These are phyloP conservation scores for Pistacia vera DNA, from an alignment of 345 rosid species.

Conservation along the genomic window DNA sequence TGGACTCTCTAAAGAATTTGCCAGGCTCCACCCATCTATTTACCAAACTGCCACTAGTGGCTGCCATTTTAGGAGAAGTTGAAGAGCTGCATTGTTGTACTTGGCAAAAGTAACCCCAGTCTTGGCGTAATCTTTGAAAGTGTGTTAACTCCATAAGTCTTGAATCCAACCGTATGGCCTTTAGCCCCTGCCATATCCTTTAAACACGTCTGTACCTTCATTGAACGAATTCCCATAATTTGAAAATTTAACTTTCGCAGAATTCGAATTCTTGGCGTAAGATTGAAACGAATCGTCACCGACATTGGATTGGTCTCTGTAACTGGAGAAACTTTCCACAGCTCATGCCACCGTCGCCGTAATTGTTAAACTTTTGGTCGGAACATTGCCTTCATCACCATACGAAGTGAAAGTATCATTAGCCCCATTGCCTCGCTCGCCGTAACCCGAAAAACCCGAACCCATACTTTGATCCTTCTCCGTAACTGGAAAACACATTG, in stretches of 20 bases:
- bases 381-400: conserved; percentile 62
- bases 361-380: conserved; percentile 65
- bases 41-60: conserved; percentile 38
- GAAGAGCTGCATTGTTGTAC: conserved; percentile 39
- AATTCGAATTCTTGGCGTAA: conserved; percentile 58
- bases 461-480: conserved; percentile 61
- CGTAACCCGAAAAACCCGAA: conserved; percentile 66
- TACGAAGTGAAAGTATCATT: conserved; percentile 70
- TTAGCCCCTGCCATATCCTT: conserved; percentile 53
- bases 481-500: conserved; percentile 58
- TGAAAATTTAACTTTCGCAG: conserved; percentile 41
- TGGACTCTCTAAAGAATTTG: conserved; percentile 74
- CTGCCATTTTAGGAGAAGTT: neutral
- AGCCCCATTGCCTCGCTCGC: conserved; percentile 57
- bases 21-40: conserved; percentile 85
- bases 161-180: conserved; percentile 45
- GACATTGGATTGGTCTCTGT: conserved; percentile 59
- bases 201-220: conserved; percentile 58
- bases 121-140: conserved; percentile 59
- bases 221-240: conserved; percentile 63
- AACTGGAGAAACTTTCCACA: conserved; percentile 46
- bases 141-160: conserved; percentile 48
- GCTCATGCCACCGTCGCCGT: conserved; percentile 55
- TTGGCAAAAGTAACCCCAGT: conserved; percentile 46
- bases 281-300: conserved; percentile 69